A percentile compares a stretch with the other conserved stretches of the same genome.
Evolutionary conservation across 768 basidiomycete species (phyloP).

Genomic region (Kwoniella sp.): DNA sequence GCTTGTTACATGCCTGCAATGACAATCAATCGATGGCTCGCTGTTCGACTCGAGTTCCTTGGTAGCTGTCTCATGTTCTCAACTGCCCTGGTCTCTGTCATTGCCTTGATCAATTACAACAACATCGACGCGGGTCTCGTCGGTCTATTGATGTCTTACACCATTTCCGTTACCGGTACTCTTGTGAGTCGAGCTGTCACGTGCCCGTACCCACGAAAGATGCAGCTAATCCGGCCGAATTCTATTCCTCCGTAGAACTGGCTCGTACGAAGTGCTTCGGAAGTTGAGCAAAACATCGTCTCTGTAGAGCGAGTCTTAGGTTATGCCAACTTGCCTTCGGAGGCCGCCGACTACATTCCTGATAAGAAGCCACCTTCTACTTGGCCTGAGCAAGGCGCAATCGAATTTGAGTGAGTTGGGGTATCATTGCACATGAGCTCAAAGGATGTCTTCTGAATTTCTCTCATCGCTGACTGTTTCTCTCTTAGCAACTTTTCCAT

Average conservation of each 20-base stretch:
- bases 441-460: neutral
- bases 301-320: conserved; percentile 56
- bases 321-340: conserved; percentile 48
- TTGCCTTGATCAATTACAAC: conserved; percentile 71
- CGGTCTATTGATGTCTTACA: conserved; percentile 82
- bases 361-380: conserved; percentile 44
- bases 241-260: conserved; percentile 40
- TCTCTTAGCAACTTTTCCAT: conserved; percentile 50
- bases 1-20: conserved; percentile 73
- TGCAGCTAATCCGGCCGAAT: neutral
- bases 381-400: conserved; percentile 49
- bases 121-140: conserved; percentile 82
- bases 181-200: conserved; percentile 63
- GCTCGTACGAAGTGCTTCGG: conserved; percentile 55
- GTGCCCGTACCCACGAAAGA: neutral
- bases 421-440: too few relatives aligned
- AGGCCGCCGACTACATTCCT: conserved; percentile 52
- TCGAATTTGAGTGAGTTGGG: conserved; percentile 54
- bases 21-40: conserved; percentile 66
- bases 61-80: conserved; percentile 78
- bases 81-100: conserved; percentile 68
- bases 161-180: conserved; percentile 77
- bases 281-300: conserved; percentile 56
- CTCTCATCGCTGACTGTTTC: neutral
- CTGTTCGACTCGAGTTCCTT: conserved; percentile 79